Evolutionary conservation across 495 filamentous ascomycete species (phyloP), one percentile per base, ranked within the genome.

Genomic region (Neurospora sp.): DNA sequence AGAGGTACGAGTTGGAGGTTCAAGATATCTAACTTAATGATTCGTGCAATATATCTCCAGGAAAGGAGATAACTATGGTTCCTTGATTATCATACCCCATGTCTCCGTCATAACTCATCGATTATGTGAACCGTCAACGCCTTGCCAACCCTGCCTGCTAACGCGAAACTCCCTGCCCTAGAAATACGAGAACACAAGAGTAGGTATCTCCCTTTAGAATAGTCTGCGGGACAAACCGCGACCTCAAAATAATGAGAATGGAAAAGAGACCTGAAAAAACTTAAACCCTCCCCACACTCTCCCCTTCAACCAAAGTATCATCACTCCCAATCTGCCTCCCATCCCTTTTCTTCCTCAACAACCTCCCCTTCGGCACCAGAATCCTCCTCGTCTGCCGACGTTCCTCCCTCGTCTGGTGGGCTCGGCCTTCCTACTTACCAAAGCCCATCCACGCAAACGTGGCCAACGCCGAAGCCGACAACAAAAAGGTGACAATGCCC

Each of bases 401-500:
- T 61, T 61, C 53, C 53, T 35, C 27, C 27, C 53, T 37, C 35
- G 35, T 37, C 35, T 37, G 35, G 35, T 59, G 37, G 16, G 72
- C 2, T 40, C 53, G 2, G 8, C 42, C 40, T 16, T 68, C 40
- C 75, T 71, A 81, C 1, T 72, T 53, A 16, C 78, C 84, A 12
- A 81, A 69, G 61, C 83, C 85, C 84, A 86, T 86, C 84, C 84
- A 86, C 27, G 78, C 80, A 73, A 85, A 84, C 35, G 80, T 81
- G 5, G 82, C 82, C 7, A 82, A 75, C 5, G 79, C 78, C 27
- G 77, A 76, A 0, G 75, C 76, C 69, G 85, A 71, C n/a, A 87
- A 70, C 75, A 83, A 12, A 20, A 87, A 79, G 14, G 91, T 92
- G 74, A 93, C 59, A 69, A 93, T 86, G 2, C 85, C 85, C 5